phyloP scores from a whole-genome alignment of 2,329 filamentous ascomycete species.

The Septoria linicola region DNA sequence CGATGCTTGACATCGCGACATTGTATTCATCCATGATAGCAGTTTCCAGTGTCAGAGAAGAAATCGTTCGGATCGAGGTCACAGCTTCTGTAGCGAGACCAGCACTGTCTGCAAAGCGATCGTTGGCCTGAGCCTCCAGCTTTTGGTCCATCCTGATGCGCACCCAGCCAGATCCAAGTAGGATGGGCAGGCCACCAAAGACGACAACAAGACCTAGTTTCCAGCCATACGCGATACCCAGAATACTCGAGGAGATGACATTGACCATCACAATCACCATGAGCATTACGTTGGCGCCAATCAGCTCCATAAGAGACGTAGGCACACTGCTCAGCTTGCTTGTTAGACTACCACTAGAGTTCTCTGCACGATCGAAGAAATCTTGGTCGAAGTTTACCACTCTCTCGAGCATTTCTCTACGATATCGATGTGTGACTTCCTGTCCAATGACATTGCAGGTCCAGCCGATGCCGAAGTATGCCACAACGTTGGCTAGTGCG shows the following conservation, averaged over 20 bases:
- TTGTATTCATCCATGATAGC: constrained; percentile 34
- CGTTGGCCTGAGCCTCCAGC: constrained; percentile 33
- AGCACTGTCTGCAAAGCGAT: constrained; percentile 38
- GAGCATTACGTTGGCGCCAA: constrained; percentile 47
- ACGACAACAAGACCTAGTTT: constrained; percentile 40
- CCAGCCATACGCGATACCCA: constrained; percentile 40
- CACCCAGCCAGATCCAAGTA: constrained; percentile 38
- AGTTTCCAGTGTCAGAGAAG: constrained; percentile 36
- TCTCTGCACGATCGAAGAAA: constrained; percentile 46
- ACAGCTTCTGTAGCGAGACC: constrained; percentile 40
- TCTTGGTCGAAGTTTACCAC: constrained; percentile 35
- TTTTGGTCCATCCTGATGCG: constrained; percentile 38
- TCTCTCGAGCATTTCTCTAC: constrained; percentile 38
- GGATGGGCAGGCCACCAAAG: constrained; percentile 37
- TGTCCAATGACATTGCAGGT: constrained; percentile 48
- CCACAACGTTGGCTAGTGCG: constrained; percentile 48
- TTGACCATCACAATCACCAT: constrained; percentile 39
- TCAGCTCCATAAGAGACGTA: constrained; percentile 51
- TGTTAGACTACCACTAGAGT: constrained; percentile 51
- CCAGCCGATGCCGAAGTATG: constrained; percentile 50
- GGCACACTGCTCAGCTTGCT: constrained; percentile 51
- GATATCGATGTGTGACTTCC: constrained; percentile 40
- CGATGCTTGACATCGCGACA: constrained; percentile 32
- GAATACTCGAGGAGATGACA: constrained; percentile 32
- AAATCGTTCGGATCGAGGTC: constrained; percentile 38